These are phyloP conservation scores for Thielaviopsis musarum DNA, from an alignment of 2,329 filamentous ascomycete species.

Conservation along the genomic window DNA sequence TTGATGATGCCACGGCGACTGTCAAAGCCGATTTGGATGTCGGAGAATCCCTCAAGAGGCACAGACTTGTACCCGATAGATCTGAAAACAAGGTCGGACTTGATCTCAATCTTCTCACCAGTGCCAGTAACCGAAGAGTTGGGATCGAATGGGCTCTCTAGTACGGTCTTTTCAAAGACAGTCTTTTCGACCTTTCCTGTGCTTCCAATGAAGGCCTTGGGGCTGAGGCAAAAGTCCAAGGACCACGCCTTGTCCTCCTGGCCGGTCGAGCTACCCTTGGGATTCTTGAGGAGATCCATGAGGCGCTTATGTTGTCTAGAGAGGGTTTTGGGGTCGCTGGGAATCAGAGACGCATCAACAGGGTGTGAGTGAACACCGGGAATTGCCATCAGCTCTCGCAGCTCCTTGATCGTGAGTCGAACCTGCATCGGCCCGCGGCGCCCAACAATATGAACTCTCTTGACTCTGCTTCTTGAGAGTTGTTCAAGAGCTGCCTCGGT, in stretches of 20 bases:
- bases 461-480: conserved; percentile 56
- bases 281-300: conserved; percentile 54
- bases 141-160: conserved; percentile 39
- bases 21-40: conserved; percentile 67
- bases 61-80: conserved; percentile 90
- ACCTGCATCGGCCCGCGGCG: conserved; percentile 80
- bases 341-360: conserved; percentile 49
- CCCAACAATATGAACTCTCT: conserved; percentile 72
- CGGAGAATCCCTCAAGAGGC: conserved; percentile 54
- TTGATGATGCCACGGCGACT: conserved; percentile 54
- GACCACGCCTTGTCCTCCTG: conserved; percentile 56
- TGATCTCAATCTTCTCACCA: conserved; percentile 34
- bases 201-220: conserved; percentile 46
- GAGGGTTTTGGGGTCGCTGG: conserved; percentile 48
- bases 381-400: conserved; percentile 72
- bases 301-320: conserved; percentile 61
- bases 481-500: conserved; percentile 64
- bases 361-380: conserved; percentile 54
- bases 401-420: conserved; percentile 88
- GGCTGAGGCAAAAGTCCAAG: conserved; percentile 71
- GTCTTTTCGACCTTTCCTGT: conserved; percentile 42
- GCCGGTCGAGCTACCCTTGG: conserved; percentile 37
- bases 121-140: conserved; percentile 31
- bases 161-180: conserved; percentile 44
- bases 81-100: conserved; percentile 62